phyloP scores from a whole-genome alignment of 805 yeast species.

The Tetrapisispora taiwanensis region DNA sequence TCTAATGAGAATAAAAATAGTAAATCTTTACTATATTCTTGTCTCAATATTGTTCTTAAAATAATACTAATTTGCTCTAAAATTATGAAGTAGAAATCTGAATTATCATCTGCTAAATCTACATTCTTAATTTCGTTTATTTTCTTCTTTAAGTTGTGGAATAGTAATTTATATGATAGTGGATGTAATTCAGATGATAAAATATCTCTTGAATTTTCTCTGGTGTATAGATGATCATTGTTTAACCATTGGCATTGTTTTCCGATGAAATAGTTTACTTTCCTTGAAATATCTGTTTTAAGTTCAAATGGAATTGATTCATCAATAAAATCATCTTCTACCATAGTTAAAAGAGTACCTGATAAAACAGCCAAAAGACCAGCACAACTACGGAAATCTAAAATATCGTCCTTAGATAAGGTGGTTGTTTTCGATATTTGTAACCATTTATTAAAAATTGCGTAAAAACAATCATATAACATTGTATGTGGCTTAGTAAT shows the following conservation, averaged over 20 bases:
- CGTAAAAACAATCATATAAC: constrained; percentile 23
- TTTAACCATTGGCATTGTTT: constrained; percentile 41
- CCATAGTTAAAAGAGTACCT: constrained; percentile 43
- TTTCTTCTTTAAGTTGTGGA: constrained; percentile 34
- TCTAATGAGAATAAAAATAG: constrained; percentile 29
- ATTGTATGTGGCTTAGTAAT: constrained; percentile 18
- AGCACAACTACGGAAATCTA: constrained; percentile 53
- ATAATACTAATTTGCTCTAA: constrained; percentile 43
- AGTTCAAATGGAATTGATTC: neutral
- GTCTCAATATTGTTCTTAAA: constrained; percentile 31
- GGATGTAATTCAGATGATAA: constrained; percentile 58
- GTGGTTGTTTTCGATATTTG: constrained; percentile 9
- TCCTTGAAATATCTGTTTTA: constrained; percentile 10
- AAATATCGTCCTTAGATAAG: constrained; percentile 28
- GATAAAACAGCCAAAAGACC: constrained; percentile 63
- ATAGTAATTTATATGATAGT: constrained; percentile 39
- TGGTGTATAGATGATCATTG: constrained; percentile 40
- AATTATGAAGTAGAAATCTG: constrained; percentile 26
- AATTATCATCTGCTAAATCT: constrained; percentile 17
- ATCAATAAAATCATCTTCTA: constrained; percentile 6
- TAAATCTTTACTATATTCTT: constrained; percentile 27
- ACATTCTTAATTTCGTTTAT: constrained; percentile 27
- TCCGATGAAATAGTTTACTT: constrained; percentile 39
- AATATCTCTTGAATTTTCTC: constrained; percentile 67
- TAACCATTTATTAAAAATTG: constrained; percentile 29